Conservation (phyloP, 495 filamentous ascomycete species). For the Penicillium taxi region DNA sequence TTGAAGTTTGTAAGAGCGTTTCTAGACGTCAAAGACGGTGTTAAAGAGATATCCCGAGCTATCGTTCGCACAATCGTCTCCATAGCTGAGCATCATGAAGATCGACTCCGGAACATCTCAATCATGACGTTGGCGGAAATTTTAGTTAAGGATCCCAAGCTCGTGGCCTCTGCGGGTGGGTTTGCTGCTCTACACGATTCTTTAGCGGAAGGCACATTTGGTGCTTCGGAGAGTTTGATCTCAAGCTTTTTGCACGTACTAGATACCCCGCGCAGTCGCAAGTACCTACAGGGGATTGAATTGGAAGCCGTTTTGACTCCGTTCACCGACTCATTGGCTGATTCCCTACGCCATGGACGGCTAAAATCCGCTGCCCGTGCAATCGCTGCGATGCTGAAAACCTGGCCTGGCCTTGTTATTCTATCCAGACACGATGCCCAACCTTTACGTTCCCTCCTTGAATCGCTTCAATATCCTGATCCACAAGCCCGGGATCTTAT, state of each 20-base stretch:
- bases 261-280: slow-evolving; percentile 72
- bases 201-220: slow-evolving; percentile 82
- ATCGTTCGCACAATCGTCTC: slow-evolving; percentile 82
- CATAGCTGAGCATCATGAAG: slow-evolving; percentile 80
- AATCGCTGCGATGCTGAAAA: slow-evolving; percentile 77
- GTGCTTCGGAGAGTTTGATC: slow-evolving; percentile 78
- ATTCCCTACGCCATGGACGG: slow-evolving; percentile 59
- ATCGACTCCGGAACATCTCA: slow-evolving; percentile 80
- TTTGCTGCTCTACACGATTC: slow-evolving; percentile 76
- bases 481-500: slow-evolving; percentile 58
- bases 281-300: slow-evolving; percentile 73
- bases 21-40: slow-evolving; percentile 89
- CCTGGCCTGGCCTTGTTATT: slow-evolving; percentile 83
- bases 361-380: slow-evolving; percentile 80
- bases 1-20: slow-evolving; percentile 95
- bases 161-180: slow-evolving; percentile 73
- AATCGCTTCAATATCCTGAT: slow-evolving; percentile 66
- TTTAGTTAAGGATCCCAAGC: slow-evolving; percentile 70
- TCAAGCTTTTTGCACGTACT: slow-evolving; percentile 80
- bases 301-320: slow-evolving; percentile 74
- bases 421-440: slow-evolving; percentile 79
- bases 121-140: slow-evolving; percentile 90
- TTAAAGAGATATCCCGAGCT: slow-evolving; percentile 76
- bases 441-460: slow-evolving; percentile 71
- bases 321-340: slow-evolving; percentile 75